Evolutionary conservation across 2,329 filamentous ascomycete genomes (phyloP).

Genomic region (Fonsecaea pugnacius): DNA sequence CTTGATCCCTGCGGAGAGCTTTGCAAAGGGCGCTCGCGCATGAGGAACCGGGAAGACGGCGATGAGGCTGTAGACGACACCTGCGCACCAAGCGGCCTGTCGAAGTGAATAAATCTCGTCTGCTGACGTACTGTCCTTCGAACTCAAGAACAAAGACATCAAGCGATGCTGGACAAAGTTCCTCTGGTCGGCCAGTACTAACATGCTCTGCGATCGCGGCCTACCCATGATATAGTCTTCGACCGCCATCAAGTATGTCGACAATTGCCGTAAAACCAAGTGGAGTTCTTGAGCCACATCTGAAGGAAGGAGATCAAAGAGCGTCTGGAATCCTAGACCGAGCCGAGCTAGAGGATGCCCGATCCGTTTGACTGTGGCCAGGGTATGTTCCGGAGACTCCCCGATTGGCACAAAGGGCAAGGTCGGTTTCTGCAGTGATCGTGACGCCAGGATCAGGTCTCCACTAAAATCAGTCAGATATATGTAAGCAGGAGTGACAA

Average conservation of each 20-base stretch:
- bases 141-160: conserved; percentile 30
- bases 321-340: conserved; percentile 16
- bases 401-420: conserved; percentile 16
- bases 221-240: conserved; percentile 23
- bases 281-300: background rate
- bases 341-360: conserved; percentile 20
- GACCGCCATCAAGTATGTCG: conserved; percentile 18
- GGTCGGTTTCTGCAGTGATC: conserved; percentile 11
- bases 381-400: conserved; percentile 12
- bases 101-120: conserved; percentile 36
- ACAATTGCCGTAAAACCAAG: background rate
- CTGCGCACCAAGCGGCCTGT: conserved; percentile 40
- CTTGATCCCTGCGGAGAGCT: conserved; percentile 12
- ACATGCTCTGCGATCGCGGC: conserved; percentile 8
- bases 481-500: conserved; percentile 9
- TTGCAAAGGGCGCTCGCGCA: conserved; percentile 6
- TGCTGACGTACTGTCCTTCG: background rate
- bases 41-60: conserved; percentile 47
- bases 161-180: conserved; percentile 46
- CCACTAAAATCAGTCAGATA: conserved; percentile 8
- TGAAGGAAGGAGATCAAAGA: conserved; percentile 5
- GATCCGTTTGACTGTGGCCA: conserved; percentile 11
- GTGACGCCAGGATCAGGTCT: conserved; percentile 20
- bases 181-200: conserved; percentile 43
- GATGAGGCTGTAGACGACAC: conserved; percentile 44